Base-by-base conservation (phyloP, 257 asterid species). In the Plantago major region DNA sequence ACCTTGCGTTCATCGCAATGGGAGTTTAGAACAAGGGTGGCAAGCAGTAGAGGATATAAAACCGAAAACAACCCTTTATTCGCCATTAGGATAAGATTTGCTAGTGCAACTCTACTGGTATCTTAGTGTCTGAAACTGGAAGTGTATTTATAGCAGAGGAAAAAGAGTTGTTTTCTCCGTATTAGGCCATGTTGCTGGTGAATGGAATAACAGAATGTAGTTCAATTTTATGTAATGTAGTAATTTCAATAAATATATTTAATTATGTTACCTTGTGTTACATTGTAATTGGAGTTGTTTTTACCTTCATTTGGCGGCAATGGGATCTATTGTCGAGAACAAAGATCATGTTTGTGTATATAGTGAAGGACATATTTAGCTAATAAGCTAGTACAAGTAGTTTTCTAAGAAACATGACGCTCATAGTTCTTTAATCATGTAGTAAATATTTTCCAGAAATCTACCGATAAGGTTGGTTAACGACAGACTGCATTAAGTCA, bases 1-100 rank as follows among this genome's bases (percentile, higher is more conserved):
- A 62, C 81, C 78, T 67, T 71, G 15, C 70, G 65, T 42, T 76
- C 77, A 38, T 59, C 40, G 43, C 77, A 60, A 18, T 61, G 50
- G 69, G 74, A 67, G 38, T 64, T 55, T 1, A 76, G 69, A 63
- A 76, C 74, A 45, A 76, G 60, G 38, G 76, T 49, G 3, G 73
- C 49, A 11, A 72, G 65, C 54, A 76, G 37, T 19, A 68, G 65
- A 13, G 55, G 46, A 49, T 30, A 72, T 12, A 76, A 30, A 38
- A 57, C 15, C 16, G 37, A 48, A 47, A 59, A 17, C 42, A 63
- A 26, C 1, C 18, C 4, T 1, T 63, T 3, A 14, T 58, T 64
- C 3, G 62, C 61, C 78, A 76, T 76, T 49, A 7, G 11, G 52
- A 42, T 19, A 10, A 26, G 42, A 62, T 4, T 56, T 49, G 14